These are phyloP conservation scores for Periconia macrospinosa DNA, from an alignment of 2,329 filamentous ascomycete genomes.

Conservation along the genomic window DNA sequence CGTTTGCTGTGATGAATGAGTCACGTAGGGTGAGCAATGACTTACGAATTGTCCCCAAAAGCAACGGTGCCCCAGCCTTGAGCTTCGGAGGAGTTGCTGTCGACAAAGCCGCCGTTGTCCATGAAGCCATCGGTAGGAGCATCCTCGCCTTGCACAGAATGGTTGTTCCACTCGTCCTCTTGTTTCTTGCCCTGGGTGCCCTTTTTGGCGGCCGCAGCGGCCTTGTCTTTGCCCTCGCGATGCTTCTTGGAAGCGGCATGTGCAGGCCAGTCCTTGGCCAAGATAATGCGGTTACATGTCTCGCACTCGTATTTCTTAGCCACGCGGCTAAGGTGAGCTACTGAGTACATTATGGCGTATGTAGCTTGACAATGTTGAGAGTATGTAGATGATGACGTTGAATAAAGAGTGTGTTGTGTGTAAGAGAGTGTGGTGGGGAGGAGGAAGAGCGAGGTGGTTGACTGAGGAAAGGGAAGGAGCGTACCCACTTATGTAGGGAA, in stretches of 20 bases:
- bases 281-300: conserved; percentile 33
- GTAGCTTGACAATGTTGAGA: neutral
- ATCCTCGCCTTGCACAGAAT: conserved; percentile 10
- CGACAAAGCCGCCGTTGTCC: conserved; percentile 9
- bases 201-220: conserved; percentile 30
- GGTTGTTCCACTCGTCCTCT: conserved; percentile 7
- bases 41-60: neutral
- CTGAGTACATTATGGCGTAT: neutral
- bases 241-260: conserved; percentile 41
- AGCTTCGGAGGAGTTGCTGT: neutral
- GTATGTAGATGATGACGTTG: neutral
- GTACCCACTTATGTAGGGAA: neutral
- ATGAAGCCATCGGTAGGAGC: conserved; percentile 4
- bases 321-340: conserved; percentile 21
- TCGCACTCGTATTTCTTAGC: conserved; percentile 29
- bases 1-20: neutral
- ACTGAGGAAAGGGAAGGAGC: neutral
- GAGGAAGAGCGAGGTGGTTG: neutral
- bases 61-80: neutral
- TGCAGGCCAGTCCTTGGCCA: conserved; percentile 31
- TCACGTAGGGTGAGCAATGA: no score
- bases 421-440: neutral
- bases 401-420: neutral
- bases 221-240: conserved; percentile 13
- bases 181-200: conserved; percentile 21